Conservation (phyloP, 495 filamentous ascomycete species). For the Amphirosellinia nigrospora region DNA sequence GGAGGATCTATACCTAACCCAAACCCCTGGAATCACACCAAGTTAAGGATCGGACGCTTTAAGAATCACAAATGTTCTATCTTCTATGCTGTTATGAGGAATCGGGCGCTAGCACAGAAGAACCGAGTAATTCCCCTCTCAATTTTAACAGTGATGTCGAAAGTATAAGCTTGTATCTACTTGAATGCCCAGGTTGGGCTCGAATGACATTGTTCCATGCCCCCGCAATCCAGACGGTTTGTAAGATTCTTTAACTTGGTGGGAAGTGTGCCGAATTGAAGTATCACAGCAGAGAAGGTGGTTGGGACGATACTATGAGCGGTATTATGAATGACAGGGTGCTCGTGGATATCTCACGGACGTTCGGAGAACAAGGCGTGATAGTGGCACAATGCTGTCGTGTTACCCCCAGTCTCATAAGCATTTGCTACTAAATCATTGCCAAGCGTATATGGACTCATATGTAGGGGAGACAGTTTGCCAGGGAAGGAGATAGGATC, state of each 20-base stretch:
- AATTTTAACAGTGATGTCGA: neutral
- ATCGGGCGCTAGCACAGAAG: neutral
- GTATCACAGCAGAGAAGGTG: neutral
- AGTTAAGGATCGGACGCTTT: neutral
- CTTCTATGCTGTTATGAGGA: neutral
- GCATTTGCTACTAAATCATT: neutral
- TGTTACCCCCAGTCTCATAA: neutral
- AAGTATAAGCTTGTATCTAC: neutral
- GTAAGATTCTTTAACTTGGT: neutral
- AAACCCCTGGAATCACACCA: neutral
- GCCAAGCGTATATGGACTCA: neutral
- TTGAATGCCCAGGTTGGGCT: neutral
- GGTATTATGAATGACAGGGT: constrained; percentile 1
- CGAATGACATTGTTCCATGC: neutral
- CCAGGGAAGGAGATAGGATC: neutral
- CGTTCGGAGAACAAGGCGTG: neutral
- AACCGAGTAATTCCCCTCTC: neutral
- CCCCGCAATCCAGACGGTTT: neutral
- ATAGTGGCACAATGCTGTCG: constrained; percentile 7
- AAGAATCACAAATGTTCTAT: neutral
- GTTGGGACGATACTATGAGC: neutral
- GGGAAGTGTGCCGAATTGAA: neutral
- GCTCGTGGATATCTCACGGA: neutral
- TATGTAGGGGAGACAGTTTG: neutral
- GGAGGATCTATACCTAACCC: constrained; percentile 2